Base-by-base conservation (phyloP, 805 yeast species). In the Cyberlindnera samutprakarnensis region DNA sequence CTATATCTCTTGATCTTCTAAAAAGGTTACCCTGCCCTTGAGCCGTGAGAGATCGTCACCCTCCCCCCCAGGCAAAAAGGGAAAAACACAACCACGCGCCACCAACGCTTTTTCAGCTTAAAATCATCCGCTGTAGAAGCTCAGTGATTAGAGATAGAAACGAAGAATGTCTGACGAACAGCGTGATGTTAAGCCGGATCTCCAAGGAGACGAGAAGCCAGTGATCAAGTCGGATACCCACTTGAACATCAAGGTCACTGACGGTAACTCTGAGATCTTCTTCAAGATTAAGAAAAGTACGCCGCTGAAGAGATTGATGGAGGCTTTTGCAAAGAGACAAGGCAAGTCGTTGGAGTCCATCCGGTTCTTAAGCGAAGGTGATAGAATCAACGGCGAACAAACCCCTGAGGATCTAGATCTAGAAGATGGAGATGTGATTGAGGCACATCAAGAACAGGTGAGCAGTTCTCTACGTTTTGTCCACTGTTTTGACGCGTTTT, bases 321-420 rank as follows among this genome's bases (percentile, higher is more conserved):
- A 90, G 53, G 95, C 96, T 10, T 92, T 90, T 59, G 94, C 97
- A 58, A 88, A 88, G 64, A 83, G 98, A 68, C 95, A 90, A 54
- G 97, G 97, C 27, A 90, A 90, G 58, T 76, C 81, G 43, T 63
- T 81, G 53, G 75, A 72, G 46, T 75, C 90, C 31, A 66, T 92
- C 56, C 76, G 97, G 59, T 92, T 92, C 58, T 67, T 92, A 52
- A 79, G 79, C 54, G 99, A 92, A 44, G 99, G 99, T 42, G 82
- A 86, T 46, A 77, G 97, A 54, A 78, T 92, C 38, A 69, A 72
- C 42, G 82, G 88, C 8, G 88, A 81, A 38, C 86, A 84, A 49
- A 92, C 98, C 5, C 97, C 99, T 6, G 94, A 83, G 25, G 84
- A 77, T 42, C 70, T 92, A 50, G 97, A 86, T 31, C 77, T 92